phyloP scores from a whole-genome alignment of 257 asterid species.

The Haberlea rhodopensis region DNA sequence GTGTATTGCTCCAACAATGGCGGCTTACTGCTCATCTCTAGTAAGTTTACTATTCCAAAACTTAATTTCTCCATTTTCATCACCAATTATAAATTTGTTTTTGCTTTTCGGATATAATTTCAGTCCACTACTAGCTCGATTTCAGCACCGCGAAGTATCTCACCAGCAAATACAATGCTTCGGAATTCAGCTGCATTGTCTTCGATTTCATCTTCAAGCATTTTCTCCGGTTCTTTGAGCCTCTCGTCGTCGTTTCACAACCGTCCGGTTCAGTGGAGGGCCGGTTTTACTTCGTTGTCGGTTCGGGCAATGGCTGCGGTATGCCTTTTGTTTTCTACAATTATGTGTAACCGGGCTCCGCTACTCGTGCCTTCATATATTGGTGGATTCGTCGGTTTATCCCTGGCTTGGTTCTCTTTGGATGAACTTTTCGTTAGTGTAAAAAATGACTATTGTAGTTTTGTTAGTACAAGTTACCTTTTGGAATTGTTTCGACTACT shows the following conservation, averaged over 20 bases:
- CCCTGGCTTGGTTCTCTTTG: neutral
- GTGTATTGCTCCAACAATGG: too few relatives aligned
- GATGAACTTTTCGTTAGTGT: too few relatives aligned
- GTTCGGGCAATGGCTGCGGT: conserved; percentile 77
- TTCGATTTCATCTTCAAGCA: conserved; percentile 42
- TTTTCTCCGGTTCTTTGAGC: conserved; percentile 50
- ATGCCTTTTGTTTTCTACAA: neutral
- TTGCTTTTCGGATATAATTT: too few relatives aligned
- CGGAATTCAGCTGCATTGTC: conserved; percentile 35
- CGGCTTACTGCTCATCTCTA: too few relatives aligned
- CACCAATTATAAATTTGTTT: too few relatives aligned
- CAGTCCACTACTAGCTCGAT: too few relatives aligned
- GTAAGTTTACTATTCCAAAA: too few relatives aligned
- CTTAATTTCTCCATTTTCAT: too few relatives aligned
- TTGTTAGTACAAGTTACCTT: too few relatives aligned
- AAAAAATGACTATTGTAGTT: too few relatives aligned
- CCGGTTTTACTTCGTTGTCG: conserved; percentile 26
- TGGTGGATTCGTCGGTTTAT: conserved; percentile 3
- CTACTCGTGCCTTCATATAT: neutral
- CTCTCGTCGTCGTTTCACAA: conserved; percentile 29
- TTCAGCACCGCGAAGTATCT: conserved; percentile 37
- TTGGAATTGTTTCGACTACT: too few relatives aligned
- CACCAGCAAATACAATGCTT: conserved; percentile 31
- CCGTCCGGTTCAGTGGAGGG: conserved; percentile 25
- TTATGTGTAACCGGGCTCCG: too few relatives aligned